phyloP scores from a whole-genome alignment of 2,329 filamentous ascomycete genomes.

The Akanthomyces uredinophilus region DNA sequence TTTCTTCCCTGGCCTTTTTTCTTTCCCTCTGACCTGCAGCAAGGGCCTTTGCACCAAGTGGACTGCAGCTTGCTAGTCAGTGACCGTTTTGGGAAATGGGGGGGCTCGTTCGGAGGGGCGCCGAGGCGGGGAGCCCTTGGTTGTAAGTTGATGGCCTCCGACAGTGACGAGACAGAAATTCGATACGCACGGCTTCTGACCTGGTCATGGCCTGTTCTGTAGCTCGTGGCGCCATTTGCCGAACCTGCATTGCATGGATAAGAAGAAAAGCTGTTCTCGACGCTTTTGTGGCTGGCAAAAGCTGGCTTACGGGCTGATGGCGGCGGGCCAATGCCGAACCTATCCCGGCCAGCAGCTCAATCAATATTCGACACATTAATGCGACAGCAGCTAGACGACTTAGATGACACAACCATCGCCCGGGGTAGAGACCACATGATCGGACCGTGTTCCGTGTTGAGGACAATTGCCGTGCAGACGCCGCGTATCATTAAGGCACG shows the following conservation, averaged over 20 bases:
- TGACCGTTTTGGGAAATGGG: constrained; percentile 7
- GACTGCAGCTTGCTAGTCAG: constrained; percentile 7
- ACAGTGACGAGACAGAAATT: not conserved
- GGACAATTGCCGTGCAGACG: not conserved
- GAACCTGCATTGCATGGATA: constrained; percentile 3
- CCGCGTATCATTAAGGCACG: too few species aligned
- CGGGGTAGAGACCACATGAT: constrained; percentile 6
- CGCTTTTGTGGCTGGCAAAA: not conserved
- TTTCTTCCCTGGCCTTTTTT: not conserved
- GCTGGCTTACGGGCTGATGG: constrained; percentile 1
- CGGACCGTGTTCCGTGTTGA: constrained; percentile 9
- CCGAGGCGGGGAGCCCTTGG: not conserved
- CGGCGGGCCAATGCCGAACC: not conserved
- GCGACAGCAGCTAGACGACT: not conserved
- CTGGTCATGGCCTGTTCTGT: not conserved
- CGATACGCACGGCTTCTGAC: not conserved
- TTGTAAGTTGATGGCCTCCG: not conserved
- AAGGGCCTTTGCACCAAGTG: not conserved
- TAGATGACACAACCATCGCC: not conserved
- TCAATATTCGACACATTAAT: not conserved
- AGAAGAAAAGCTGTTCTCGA: not conserved
- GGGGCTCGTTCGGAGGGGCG: not conserved
- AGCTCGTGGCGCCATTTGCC: not conserved
- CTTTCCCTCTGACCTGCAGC: not conserved
- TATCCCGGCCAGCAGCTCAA: not conserved